phyloP scores from a whole-genome alignment of 2,329 filamentous ascomycete species.

The Botrytis cinerea region DNA sequence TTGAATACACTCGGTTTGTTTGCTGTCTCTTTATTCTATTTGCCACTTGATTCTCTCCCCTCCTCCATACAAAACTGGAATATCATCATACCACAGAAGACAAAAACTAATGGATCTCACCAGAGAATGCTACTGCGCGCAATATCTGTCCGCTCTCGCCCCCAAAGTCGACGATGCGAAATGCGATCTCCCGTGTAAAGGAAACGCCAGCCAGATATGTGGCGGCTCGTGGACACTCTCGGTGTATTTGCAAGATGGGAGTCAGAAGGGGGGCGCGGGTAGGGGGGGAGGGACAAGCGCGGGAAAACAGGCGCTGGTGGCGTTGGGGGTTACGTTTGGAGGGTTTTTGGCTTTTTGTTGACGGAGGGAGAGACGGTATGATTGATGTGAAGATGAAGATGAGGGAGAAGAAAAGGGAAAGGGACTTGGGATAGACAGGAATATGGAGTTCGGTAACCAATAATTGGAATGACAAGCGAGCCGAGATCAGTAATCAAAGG shows the following conservation, averaged over 20 bases:
- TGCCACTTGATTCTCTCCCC: background rate
- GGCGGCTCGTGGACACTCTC: slow-evolving; percentile 18
- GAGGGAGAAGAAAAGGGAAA: background rate
- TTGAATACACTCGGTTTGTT: slow-evolving; percentile 39
- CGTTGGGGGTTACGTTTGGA: slow-evolving; percentile 3
- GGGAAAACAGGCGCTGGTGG: background rate
- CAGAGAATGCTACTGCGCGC: slow-evolving; percentile 23
- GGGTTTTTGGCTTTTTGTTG: background rate
- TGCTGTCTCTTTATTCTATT: background rate
- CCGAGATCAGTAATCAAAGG: background rate
- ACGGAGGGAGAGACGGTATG: background rate
- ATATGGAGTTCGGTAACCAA: background rate
- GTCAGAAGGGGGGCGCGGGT: background rate
- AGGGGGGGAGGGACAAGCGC: too few species aligned
- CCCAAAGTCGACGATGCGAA: background rate
- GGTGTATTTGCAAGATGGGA: background rate
- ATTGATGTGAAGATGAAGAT: too few species aligned
- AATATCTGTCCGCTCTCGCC: background rate
- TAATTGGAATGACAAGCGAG: background rate
- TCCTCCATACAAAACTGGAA: too few species aligned
- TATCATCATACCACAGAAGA: too few species aligned
- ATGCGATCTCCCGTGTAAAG: slow-evolving; percentile 18
- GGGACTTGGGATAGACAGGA: background rate
- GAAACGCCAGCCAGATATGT: slow-evolving; percentile 19
- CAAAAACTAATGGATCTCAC: background rate